Evolutionary conservation across 2,329 filamentous ascomycete genomes (phyloP).

Genomic region (Trichophyton mentagrophytes): DNA sequence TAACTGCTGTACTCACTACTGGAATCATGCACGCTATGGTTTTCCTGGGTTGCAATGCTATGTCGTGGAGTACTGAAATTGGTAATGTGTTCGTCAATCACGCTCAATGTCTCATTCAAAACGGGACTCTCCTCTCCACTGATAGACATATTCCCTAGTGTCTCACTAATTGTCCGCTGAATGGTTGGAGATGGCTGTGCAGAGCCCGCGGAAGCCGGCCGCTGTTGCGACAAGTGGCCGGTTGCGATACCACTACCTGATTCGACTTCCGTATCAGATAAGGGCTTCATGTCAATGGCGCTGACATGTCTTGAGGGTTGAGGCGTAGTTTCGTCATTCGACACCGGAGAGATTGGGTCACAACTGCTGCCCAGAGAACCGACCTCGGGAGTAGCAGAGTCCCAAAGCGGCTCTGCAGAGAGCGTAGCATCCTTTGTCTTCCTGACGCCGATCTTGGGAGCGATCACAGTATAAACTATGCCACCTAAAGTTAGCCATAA

Average conservation of each 20-base stretch:
- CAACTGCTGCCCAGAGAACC: not conserved
- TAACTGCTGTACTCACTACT: constrained; percentile 83
- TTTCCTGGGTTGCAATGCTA: constrained; percentile 40
- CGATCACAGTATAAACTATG: constrained; percentile 20
- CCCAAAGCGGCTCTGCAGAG: constrained; percentile 3
- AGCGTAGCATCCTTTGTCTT: constrained; percentile 7
- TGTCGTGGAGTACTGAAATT: constrained; percentile 57
- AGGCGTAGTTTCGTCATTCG: constrained; percentile 28
- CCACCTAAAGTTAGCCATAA: constrained; percentile 9
- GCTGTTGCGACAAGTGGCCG: constrained; percentile 10
- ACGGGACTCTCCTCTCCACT: constrained; percentile 56
- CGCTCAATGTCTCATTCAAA: constrained; percentile 85
- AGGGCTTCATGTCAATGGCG: constrained; percentile 19
- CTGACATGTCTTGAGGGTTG: constrained; percentile 30
- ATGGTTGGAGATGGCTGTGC: constrained; percentile 20
- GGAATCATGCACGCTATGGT: constrained; percentile 55
- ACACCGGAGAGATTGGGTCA: constrained; percentile 18
- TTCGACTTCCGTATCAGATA: constrained; percentile 11
- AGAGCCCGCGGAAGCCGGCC: constrained; percentile 1
- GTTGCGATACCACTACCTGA: not conserved
- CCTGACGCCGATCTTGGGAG: constrained; percentile 14
- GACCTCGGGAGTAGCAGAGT: not conserved
- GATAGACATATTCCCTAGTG: constrained; percentile 41
- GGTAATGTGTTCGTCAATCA: constrained; percentile 94
- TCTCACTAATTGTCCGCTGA: constrained; percentile 34